These are phyloP conservation scores for Hyphodiscus hymeniophilus DNA, from an alignment of 495 filamentous ascomycete genomes.

Conservation along the genomic window DNA sequence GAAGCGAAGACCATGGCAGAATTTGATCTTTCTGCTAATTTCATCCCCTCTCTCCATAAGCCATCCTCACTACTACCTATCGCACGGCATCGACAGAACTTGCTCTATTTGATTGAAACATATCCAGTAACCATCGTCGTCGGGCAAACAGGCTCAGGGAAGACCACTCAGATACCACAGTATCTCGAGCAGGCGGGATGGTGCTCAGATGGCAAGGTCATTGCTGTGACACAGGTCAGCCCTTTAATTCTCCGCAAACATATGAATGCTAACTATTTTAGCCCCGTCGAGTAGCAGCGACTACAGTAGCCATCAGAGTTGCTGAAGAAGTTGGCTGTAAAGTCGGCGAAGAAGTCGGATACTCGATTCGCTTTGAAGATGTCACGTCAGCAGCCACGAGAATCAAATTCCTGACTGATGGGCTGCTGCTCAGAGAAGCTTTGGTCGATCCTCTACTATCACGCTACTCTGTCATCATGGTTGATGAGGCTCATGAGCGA, in stretches of 20 bases:
- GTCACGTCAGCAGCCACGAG: slow-evolving; percentile 77
- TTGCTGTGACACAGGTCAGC: slow-evolving; percentile 84
- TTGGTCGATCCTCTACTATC: slow-evolving; percentile 88
- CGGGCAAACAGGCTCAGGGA: slow-evolving; percentile 85
- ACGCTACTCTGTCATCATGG: slow-evolving; percentile 95
- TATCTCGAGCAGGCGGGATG: slow-evolving; percentile 85
- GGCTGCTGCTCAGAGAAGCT: slow-evolving; percentile 86
- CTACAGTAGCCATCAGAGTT: slow-evolving; percentile 82
- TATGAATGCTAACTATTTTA: slow-evolving; percentile 28
- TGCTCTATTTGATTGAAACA: slow-evolving; percentile 72
- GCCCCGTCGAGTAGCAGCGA: slow-evolving; percentile 89
- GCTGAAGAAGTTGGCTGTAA: slow-evolving; percentile 90
- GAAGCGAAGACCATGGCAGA: slow-evolving; percentile 35
- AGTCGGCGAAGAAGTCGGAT: slow-evolving; percentile 90
- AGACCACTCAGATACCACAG: slow-evolving; percentile 85
- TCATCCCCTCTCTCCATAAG: slow-evolving; percentile 72
- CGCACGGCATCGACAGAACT: slow-evolving; percentile 58
- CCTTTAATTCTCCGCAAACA: background rate
- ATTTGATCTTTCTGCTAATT: slow-evolving; percentile 51
- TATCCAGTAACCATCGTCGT: slow-evolving; percentile 77
- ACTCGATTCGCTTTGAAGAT: slow-evolving; percentile 95
- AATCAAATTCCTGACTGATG: slow-evolving; percentile 97
- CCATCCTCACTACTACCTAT: slow-evolving; percentile 71
- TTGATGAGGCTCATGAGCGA: slow-evolving; percentile 96
- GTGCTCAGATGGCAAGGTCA: slow-evolving; percentile 69